phyloP scores from a whole-genome alignment of 1,284 basidiomycete genomes.

The Psilocybe mexicana region DNA sequence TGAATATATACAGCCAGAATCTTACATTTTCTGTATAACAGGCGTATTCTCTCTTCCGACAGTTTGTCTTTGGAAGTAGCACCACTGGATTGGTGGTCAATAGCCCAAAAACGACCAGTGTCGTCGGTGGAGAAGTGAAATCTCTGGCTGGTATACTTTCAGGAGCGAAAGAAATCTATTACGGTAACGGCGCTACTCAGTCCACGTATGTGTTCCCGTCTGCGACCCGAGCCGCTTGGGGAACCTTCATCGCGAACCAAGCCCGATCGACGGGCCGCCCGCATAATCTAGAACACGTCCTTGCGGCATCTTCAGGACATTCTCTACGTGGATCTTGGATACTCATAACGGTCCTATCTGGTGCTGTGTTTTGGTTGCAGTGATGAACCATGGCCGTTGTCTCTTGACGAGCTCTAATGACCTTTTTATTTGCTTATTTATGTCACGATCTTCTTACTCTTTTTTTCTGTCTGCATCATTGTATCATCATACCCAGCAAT shows the following conservation, averaged over 20 bases:
- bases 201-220: constrained; percentile 53
- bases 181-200: constrained; percentile 47
- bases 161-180: constrained; percentile 54
- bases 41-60: constrained; percentile 57
- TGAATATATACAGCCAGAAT: constrained; percentile 4
- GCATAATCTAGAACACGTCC: not conserved
- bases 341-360: not conserved
- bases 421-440: not conserved
- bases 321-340: not conserved
- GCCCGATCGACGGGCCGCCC: not conserved
- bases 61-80: constrained; percentile 60
- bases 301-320: not conserved
- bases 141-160: constrained; percentile 44
- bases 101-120: constrained; percentile 29
- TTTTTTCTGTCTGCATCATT: too few relatives aligned
- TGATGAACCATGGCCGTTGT: not conserved
- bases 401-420: constrained; percentile 1
- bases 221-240: constrained; percentile 43
- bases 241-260: constrained; percentile 1
- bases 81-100: constrained; percentile 48
- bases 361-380: not conserved
- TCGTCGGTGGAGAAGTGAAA: constrained; percentile 56
- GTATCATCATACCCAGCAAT: too few relatives aligned
- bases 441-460: not conserved
- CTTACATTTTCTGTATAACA: constrained; percentile 22